Percentiles rank a stretch among this genome's conserved stretches.
These are phyloP conservation scores for Leavenworthia alabamica DNA, from an alignment of 345 rosid genomes.

Conservation along the genomic window DNA sequence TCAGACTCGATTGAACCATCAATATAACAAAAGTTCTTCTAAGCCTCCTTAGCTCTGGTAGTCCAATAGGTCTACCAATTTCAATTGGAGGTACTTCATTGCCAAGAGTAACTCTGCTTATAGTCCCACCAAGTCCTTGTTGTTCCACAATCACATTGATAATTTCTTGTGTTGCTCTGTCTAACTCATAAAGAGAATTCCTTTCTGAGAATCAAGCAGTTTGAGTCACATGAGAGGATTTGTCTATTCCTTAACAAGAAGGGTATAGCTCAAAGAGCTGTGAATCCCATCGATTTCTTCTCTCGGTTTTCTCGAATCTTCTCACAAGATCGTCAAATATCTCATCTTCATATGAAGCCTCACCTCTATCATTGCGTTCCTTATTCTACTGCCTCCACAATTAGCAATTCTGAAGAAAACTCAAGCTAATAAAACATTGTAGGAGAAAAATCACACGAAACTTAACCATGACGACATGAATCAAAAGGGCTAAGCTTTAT, in stretches of 20 bases:
- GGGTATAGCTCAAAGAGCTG: conserved; percentile 81
- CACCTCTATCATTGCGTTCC: conserved; percentile 56
- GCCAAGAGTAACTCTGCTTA: conserved; percentile 52
- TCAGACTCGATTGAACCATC: conserved; percentile 83
- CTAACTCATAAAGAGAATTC: conserved; percentile 78
- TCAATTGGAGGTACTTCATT: conserved; percentile 50
- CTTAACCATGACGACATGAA: background rate
- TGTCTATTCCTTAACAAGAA: conserved; percentile 43
- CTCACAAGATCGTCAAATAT: conserved; percentile 74
- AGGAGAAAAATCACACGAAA: background rate
- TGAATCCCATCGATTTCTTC: conserved; percentile 94
- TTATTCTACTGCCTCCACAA: conserved; percentile 60
- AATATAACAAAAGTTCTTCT: conserved; percentile 73
- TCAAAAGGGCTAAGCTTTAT: background rate
- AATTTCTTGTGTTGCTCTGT: conserved; percentile 84
- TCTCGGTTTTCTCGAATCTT: conserved; percentile 87
- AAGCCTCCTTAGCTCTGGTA: conserved; percentile 84
- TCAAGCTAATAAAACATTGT: background rate
- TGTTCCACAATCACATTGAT: conserved; percentile 66
- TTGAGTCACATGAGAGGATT: conserved; percentile 66
- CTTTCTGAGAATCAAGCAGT: conserved; percentile 57
- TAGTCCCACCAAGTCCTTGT: conserved; percentile 65
- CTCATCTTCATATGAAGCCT: conserved; percentile 50
- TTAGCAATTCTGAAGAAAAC: background rate
- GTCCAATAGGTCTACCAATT: conserved; percentile 63